These are phyloP conservation scores for Chamaenerion angustifolium DNA, from an alignment of 345 rosid genomes.

Conservation along the genomic window DNA sequence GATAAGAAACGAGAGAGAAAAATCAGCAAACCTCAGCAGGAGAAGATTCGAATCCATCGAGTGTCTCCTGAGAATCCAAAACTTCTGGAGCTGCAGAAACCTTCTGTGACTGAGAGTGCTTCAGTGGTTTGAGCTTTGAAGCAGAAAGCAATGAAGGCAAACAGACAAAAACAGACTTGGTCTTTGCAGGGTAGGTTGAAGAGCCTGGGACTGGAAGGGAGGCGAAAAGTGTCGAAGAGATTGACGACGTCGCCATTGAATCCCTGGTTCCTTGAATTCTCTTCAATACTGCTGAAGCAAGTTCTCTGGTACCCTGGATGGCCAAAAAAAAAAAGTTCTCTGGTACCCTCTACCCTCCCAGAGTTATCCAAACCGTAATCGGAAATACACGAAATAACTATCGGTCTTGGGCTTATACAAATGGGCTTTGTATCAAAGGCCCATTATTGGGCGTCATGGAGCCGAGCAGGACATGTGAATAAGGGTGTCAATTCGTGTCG, in stretches of 20 bases:
- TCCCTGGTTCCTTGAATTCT: not conserved
- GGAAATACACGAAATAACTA: too few species aligned
- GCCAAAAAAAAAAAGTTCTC: too few species aligned
- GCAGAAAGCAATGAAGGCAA: slow-evolving; percentile 15
- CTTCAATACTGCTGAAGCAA: not conserved
- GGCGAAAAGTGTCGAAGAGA: slow-evolving; percentile 36
- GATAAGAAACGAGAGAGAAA: not conserved
- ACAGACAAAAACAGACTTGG: slow-evolving; percentile 22
- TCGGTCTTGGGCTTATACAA: too few species aligned
- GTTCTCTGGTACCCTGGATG: too few species aligned
- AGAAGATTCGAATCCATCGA: slow-evolving; percentile 30
- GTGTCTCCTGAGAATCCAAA: slow-evolving; percentile 27
- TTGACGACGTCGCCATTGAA: slow-evolving; percentile 45
- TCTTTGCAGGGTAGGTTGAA: slow-evolving; percentile 17
- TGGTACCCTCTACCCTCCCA: too few species aligned
- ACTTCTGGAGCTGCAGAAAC: slow-evolving; percentile 54
- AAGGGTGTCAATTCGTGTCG: too few species aligned
- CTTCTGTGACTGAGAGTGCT: slow-evolving; percentile 25
- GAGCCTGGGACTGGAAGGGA: slow-evolving; percentile 28
- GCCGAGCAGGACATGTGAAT: too few species aligned
- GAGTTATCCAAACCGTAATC: not conserved
- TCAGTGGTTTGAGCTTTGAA: slow-evolving; percentile 18
- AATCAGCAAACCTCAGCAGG: slow-evolving; percentile 24
- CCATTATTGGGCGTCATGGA: too few species aligned
- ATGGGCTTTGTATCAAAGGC: too few species aligned